These are phyloP conservation scores for Asclepias syriaca DNA, from an alignment of 257 asterid genomes.

Conservation along the genomic window DNA sequence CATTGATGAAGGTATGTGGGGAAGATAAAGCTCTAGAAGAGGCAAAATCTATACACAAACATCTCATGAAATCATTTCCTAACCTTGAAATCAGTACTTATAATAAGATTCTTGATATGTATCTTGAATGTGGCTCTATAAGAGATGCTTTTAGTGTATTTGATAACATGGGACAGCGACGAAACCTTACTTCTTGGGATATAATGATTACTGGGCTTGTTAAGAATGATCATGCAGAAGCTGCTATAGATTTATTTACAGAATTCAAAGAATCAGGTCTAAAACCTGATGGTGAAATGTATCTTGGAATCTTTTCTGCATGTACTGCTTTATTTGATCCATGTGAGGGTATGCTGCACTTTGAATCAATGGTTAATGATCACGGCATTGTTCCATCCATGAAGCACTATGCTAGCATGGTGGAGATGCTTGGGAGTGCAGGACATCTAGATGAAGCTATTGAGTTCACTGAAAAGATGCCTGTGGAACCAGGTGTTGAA, in stretches of 20 bases:
- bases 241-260: constrained; percentile 53
- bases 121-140: constrained; percentile 60
- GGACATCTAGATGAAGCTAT: constrained; percentile 76
- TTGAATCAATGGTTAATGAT: constrained; percentile 66
- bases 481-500: constrained; percentile 47
- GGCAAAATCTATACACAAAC: constrained; percentile 58
- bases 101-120: constrained; percentile 72
- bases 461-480: constrained; percentile 70
- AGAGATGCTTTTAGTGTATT: constrained; percentile 58
- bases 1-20: constrained; percentile 56
- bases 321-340: constrained; percentile 57
- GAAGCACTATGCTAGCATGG: constrained; percentile 64
- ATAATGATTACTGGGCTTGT: constrained; percentile 69
- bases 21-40: constrained; percentile 52
- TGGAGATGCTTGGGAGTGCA: constrained; percentile 63
- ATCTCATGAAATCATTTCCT: constrained; percentile 40
- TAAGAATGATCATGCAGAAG: constrained; percentile 61
- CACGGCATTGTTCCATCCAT: constrained; percentile 54
- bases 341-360: constrained; percentile 67
- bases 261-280: constrained; percentile 62
- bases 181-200: constrained; percentile 83
- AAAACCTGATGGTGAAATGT: constrained; percentile 70
- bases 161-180: constrained; percentile 40
- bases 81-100: constrained; percentile 43
- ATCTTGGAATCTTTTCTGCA: constrained; percentile 51